phyloP scores from a whole-genome alignment of 768 basidiomycete genomes.

The Serendipita indica region DNA sequence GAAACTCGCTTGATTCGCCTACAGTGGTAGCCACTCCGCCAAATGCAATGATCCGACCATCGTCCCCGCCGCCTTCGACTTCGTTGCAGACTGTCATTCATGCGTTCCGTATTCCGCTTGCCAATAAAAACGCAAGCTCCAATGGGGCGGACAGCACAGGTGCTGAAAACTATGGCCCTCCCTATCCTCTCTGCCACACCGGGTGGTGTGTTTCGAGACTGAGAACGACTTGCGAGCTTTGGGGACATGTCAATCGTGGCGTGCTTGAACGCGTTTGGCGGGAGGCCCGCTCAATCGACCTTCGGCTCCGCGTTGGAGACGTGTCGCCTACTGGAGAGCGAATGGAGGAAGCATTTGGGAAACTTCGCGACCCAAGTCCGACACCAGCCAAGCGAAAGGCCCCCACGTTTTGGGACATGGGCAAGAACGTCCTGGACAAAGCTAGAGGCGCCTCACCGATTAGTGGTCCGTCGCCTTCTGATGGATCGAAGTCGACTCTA shows the following conservation, averaged over 20 bases:
- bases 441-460: neutral
- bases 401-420: neutral
- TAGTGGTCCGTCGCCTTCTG: neutral
- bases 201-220: constrained; percentile 81
- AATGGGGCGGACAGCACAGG: constrained; percentile 24
- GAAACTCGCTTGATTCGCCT: neutral
- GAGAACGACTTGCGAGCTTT: constrained; percentile 75
- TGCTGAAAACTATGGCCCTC: constrained; percentile 21
- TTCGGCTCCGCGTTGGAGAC: neutral
- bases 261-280: constrained; percentile 83
- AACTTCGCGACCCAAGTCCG: constrained; percentile 10
- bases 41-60: constrained; percentile 21
- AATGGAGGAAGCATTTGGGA: constrained; percentile 23
- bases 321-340: constrained; percentile 27
- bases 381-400: neutral
- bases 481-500: neutral
- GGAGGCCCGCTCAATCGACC: constrained; percentile 30
- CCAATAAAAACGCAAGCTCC: constrained; percentile 18
- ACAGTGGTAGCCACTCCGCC: constrained; percentile 14
- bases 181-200: constrained; percentile 67
- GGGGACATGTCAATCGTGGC: constrained; percentile 73
- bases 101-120: constrained; percentile 11
- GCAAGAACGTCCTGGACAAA: neutral
- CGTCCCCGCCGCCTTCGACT: constrained; percentile 33
- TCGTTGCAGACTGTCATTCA: constrained; percentile 46